A percentile compares a stretch with the other conserved stretches of the same genome.
Conservation (phyloP, 2,329 filamentous ascomycete genomes). For the Calonectria montana region DNA sequence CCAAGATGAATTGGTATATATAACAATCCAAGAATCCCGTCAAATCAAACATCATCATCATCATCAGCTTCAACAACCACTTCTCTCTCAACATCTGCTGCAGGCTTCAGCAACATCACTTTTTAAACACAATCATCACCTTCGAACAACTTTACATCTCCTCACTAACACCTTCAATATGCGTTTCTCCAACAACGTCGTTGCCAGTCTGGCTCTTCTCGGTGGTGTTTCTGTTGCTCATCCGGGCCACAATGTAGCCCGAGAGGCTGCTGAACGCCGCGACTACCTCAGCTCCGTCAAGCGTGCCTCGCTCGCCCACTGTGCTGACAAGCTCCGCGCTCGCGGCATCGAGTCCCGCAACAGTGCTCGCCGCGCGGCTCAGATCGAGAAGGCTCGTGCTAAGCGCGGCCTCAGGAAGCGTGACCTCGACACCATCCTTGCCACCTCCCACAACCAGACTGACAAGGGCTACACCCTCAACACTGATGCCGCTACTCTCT, state of each 20-base stretch:
- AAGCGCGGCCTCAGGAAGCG: slow-evolving; percentile 49
- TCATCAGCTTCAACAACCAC: neutral
- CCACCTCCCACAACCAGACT: slow-evolving; percentile 52
- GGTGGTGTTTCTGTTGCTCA: slow-evolving; percentile 49
- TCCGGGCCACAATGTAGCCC: slow-evolving; percentile 60
- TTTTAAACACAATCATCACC: neutral
- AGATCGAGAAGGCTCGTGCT: slow-evolving; percentile 54
- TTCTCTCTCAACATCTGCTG: slow-evolving; percentile 7
- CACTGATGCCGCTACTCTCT: slow-evolving; percentile 48
- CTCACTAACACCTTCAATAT: slow-evolving; percentile 7
- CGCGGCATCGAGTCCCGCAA: slow-evolving; percentile 59
- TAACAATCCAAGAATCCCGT: neutral
- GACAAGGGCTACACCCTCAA: slow-evolving; percentile 45
- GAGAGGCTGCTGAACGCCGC: slow-evolving; percentile 62
- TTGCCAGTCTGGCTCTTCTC: slow-evolving; percentile 27
- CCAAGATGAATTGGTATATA: neutral
- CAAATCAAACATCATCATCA: neutral
- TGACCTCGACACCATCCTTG: slow-evolving; percentile 47
- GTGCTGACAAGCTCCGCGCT: slow-evolving; percentile 57
- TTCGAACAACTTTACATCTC: neutral
- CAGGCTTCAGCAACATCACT: slow-evolving; percentile 6
- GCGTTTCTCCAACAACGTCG: slow-evolving; percentile 28
- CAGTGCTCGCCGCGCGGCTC: slow-evolving; percentile 55
- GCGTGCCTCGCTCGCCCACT: slow-evolving; percentile 58
- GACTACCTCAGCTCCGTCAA: slow-evolving; percentile 53